phyloP scores from a whole-genome alignment of 2,329 filamentous ascomycete species.

The Claviceps pazoutovae region DNA sequence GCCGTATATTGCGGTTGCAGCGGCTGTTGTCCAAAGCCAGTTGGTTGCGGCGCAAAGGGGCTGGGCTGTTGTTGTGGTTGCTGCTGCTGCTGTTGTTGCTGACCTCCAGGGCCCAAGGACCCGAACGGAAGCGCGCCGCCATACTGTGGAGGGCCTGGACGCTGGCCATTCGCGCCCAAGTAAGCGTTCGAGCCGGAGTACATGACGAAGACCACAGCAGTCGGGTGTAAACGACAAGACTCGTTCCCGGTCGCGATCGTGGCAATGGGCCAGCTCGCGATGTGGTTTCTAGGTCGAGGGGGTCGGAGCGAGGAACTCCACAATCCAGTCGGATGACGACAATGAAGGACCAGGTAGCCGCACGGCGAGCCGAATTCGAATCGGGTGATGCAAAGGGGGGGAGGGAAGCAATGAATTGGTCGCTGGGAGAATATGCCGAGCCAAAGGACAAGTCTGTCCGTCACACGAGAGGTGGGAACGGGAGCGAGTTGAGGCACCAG shows the following conservation, averaged over 20 bases:
- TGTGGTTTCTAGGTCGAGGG: neutral
- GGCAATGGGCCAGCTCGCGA: neutral
- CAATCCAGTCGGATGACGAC: neutral
- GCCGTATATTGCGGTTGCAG: conserved; percentile 47
- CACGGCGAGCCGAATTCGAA: conserved; percentile 2
- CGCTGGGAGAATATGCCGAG: neutral
- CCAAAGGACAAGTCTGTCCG: neutral
- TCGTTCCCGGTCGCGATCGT: neutral
- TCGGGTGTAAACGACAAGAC: neutral
- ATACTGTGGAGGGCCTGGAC: conserved; percentile 47
- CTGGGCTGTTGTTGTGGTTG: conserved; percentile 35
- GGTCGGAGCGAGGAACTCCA: conserved; percentile 3
- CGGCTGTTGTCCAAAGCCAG: conserved; percentile 39
- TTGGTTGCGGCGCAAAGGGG: conserved; percentile 45
- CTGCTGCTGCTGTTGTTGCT: conserved; percentile 35
- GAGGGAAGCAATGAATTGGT: neutral
- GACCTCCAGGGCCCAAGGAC: conserved; percentile 38
- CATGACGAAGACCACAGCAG: conserved; percentile 38
- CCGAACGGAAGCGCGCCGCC: conserved; percentile 15
- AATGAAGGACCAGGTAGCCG: neutral
- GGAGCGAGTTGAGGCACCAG: neutral
- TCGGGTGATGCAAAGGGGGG: neutral
- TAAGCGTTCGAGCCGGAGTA: conserved; percentile 83
- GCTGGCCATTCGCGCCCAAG: conserved; percentile 63
- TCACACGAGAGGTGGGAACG: neutral